Conservation (phyloP, 2,329 filamentous ascomycete genomes). For the Colletotrichum cordylinicola region DNA sequence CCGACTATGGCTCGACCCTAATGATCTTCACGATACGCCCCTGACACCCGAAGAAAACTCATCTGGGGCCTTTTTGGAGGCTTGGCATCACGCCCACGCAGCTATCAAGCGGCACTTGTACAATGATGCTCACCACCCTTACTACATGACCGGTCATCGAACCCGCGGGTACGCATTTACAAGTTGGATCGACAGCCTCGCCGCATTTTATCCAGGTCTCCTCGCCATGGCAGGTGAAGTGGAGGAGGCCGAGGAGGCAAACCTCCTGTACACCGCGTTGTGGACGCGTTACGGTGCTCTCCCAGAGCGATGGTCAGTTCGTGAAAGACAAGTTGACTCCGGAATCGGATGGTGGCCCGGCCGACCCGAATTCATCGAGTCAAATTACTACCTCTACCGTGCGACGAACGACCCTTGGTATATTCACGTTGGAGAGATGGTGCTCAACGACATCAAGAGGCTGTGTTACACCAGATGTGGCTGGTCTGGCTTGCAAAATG, state of each 20-base stretch:
- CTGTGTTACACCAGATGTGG: constrained; percentile 91
- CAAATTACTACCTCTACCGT: constrained; percentile 93
- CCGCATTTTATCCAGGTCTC: constrained; percentile 92
- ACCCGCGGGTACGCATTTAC: constrained; percentile 86
- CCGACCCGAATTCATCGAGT: constrained; percentile 95
- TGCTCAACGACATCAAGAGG: constrained; percentile 83
- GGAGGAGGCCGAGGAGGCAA: constrained; percentile 88
- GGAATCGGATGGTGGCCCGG: constrained; percentile 95
- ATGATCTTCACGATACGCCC: constrained; percentile 60
- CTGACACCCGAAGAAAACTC: constrained; percentile 71
- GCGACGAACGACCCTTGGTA: constrained; percentile 97
- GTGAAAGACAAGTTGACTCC: constrained; percentile 82
- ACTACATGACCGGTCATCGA: constrained; percentile 91
- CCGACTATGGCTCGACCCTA: constrained; percentile 65
- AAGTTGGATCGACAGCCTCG: constrained; percentile 95
- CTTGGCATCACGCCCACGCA: constrained; percentile 85
- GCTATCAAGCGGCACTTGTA: constrained; percentile 94
- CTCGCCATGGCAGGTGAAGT: constrained; percentile 86
- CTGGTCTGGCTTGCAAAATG: constrained; percentile 89
- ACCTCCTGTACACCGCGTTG: constrained; percentile 87
- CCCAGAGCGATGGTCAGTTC: constrained; percentile 92
- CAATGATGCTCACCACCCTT: constrained; percentile 83
- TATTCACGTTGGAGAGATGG: constrained; percentile 94
- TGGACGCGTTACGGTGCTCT: constrained; percentile 96
- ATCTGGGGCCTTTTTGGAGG: constrained; percentile 77